Evolutionary conservation across 2,329 filamentous ascomycete species (phyloP).

Genomic region (Exutisphaerella laricina): DNA sequence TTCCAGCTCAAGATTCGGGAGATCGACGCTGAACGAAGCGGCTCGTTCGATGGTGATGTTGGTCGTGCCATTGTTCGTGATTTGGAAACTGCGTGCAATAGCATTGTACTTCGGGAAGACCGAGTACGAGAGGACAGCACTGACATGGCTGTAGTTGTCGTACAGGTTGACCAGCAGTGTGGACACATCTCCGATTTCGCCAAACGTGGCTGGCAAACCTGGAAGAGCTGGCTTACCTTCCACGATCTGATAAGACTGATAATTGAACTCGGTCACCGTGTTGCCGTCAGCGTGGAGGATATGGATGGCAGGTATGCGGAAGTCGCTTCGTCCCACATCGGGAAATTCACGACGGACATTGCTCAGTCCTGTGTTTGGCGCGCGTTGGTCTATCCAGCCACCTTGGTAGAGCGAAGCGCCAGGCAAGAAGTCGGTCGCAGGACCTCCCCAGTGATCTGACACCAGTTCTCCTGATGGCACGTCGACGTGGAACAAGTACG

Average conservation of each 20-base stretch:
- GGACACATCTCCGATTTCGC: conserved; percentile 50
- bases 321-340: conserved; percentile 55
- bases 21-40: conserved; percentile 57
- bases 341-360: conserved; percentile 58
- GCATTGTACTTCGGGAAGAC: conserved; percentile 59
- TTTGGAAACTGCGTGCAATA: conserved; percentile 55
- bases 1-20: conserved; percentile 56
- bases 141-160: conserved; percentile 55
- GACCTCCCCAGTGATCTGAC: conserved; percentile 57
- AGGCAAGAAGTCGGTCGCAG: conserved; percentile 48
- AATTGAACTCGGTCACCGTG: conserved; percentile 55
- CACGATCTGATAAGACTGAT: conserved; percentile 52
- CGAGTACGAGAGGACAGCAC: conserved; percentile 57
- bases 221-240: conserved; percentile 53
- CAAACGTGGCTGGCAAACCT: conserved; percentile 57
- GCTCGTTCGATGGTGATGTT: conserved; percentile 40
- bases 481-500: conserved; percentile 61
- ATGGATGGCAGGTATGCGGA: conserved; percentile 56
- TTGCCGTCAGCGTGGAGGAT: conserved; percentile 55
- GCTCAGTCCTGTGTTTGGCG: conserved; percentile 33
- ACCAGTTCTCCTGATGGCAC: conserved; percentile 51
- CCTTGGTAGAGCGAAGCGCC: conserved; percentile 36
- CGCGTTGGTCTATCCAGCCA: conserved; percentile 48
- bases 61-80: conserved; percentile 54
- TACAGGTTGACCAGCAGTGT: conserved; percentile 55